Evolutionary conservation across 2,329 filamentous ascomycete species (phyloP).

Genomic region (Penicillium glabrum): DNA sequence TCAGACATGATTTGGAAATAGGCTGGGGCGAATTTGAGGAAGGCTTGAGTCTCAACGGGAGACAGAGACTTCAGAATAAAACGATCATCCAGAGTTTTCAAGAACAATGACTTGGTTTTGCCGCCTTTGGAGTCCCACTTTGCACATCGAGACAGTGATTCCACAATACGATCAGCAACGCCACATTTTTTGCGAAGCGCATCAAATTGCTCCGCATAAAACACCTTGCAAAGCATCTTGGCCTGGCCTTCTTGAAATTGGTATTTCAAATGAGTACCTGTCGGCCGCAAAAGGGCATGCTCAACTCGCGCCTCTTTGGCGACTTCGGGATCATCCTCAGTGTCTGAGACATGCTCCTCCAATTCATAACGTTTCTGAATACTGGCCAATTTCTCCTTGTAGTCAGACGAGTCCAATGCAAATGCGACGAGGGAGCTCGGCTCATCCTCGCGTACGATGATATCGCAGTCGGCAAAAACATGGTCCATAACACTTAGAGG

Average conservation of each 20-base stretch:
- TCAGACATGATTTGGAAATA: constrained; percentile 98
- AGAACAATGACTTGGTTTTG: constrained; percentile 94
- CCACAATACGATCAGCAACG: constrained; percentile 88
- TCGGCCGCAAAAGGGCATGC: constrained; percentile 77
- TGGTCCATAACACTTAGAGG: constrained; percentile 86
- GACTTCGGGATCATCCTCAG: constrained; percentile 38
- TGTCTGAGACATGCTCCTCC: constrained; percentile 25
- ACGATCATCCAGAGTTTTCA: constrained; percentile 93
- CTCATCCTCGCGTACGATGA: constrained; percentile 96
- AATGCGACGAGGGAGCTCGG: constrained; percentile 95
- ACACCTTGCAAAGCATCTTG: constrained; percentile 96
- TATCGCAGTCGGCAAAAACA: constrained; percentile 94
- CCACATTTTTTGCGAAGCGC: constrained; percentile 90
- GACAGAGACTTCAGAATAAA: constrained; percentile 91
- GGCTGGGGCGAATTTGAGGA: constrained; percentile 90
- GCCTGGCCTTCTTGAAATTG: constrained; percentile 93
- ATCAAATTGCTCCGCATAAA: constrained; percentile 97
- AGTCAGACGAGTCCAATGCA: constrained; percentile 83
- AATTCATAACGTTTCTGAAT: constrained; percentile 38
- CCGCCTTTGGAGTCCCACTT: constrained; percentile 99
- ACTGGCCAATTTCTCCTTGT: constrained; percentile 72
- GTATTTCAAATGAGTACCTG: constrained; percentile 92
- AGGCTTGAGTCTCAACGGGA: constrained; percentile 87
- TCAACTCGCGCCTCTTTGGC: constrained; percentile 73
- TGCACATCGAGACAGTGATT: constrained; percentile 89